A percentile compares a stretch with the other conserved stretches of the same genome.
phyloP scores from a whole-genome alignment of 2,329 filamentous ascomycete species.

The Ceratocystis alfenasii region DNA sequence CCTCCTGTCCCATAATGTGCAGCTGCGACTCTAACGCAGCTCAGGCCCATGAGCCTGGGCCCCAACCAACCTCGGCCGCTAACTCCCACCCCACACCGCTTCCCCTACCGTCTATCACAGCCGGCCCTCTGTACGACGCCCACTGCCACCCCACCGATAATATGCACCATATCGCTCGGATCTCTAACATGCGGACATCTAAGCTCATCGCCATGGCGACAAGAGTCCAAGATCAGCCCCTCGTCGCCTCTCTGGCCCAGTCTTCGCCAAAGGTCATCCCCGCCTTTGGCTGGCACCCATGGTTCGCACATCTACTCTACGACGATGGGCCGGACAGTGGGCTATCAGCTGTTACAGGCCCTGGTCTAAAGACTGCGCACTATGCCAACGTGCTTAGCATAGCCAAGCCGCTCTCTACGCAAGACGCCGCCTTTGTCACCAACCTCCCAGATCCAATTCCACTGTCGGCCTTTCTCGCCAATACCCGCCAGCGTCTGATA shows the following conservation, averaged over 20 bases:
- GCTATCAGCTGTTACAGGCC: not conserved
- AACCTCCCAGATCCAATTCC: constrained; percentile 48
- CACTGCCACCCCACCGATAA: constrained; percentile 80
- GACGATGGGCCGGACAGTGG: constrained; percentile 36
- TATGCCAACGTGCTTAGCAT: constrained; percentile 55
- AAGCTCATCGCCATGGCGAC: constrained; percentile 67
- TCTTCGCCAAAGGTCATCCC: constrained; percentile 39
- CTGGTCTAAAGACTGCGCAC: constrained; percentile 34
- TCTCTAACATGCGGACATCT: constrained; percentile 54
- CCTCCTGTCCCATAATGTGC: not conserved
- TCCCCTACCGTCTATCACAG: not conserved
- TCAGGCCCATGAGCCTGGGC: not conserved
- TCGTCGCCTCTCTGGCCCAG: constrained; percentile 52
- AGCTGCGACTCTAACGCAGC: not conserved
- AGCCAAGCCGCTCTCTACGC: constrained; percentile 35
- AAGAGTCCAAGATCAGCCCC: constrained; percentile 59
- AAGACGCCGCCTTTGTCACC: constrained; percentile 36
- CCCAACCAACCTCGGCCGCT: not conserved
- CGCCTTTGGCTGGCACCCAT: constrained; percentile 79
- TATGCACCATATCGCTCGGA: constrained; percentile 46
- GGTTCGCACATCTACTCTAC: constrained; percentile 70
- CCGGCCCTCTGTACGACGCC: constrained; percentile 57
- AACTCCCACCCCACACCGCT: not conserved
- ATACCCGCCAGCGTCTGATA: constrained; percentile 44
- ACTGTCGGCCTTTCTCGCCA: constrained; percentile 45